Evolutionary conservation across 208 protist species (phyloP).

Genomic region (Crithidia brevicula): DNA sequence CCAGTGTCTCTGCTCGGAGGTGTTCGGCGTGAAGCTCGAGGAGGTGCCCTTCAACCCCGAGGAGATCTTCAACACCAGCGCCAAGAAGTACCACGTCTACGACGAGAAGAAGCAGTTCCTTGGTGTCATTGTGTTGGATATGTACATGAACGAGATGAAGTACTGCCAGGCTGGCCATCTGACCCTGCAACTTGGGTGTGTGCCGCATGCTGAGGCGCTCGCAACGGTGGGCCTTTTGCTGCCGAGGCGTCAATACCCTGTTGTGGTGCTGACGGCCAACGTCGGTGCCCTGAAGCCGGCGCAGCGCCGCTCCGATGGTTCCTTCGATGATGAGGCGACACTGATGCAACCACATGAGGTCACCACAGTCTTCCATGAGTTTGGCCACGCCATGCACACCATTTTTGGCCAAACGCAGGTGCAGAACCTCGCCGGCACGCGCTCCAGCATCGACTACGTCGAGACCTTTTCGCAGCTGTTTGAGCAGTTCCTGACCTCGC

Average conservation of each 20-base stretch:
- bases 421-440: conserved; percentile 93
- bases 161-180: conserved; percentile 91
- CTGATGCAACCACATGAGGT: conserved; percentile 90
- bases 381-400: conserved; percentile 94
- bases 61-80: conserved; percentile 81
- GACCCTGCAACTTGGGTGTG: conserved; percentile 89
- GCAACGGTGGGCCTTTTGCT: conserved; percentile 75
- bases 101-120: conserved; percentile 85
- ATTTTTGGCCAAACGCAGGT: conserved; percentile 93
- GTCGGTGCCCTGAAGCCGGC: conserved; percentile 50
- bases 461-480: conserved; percentile 95
- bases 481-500: conserved; percentile 92
- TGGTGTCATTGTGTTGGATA: conserved; percentile 92
- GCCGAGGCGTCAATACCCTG: conserved; percentile 88
- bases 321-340: conserved; percentile 82
- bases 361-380: conserved; percentile 94
- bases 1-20: conserved; percentile 88
- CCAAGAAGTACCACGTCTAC: conserved; percentile 90
- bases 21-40: conserved; percentile 90
- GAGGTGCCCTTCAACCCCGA: conserved; percentile 72
- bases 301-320: conserved; percentile 56
- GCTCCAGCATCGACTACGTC: conserved; percentile 93
- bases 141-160: conserved; percentile 90
- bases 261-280: conserved; percentile 93
- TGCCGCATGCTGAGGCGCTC: conserved; percentile 79